These are phyloP conservation scores for Cladobotryum protrusum DNA, from an alignment of 2,329 filamentous ascomycete species.

Conservation along the genomic window DNA sequence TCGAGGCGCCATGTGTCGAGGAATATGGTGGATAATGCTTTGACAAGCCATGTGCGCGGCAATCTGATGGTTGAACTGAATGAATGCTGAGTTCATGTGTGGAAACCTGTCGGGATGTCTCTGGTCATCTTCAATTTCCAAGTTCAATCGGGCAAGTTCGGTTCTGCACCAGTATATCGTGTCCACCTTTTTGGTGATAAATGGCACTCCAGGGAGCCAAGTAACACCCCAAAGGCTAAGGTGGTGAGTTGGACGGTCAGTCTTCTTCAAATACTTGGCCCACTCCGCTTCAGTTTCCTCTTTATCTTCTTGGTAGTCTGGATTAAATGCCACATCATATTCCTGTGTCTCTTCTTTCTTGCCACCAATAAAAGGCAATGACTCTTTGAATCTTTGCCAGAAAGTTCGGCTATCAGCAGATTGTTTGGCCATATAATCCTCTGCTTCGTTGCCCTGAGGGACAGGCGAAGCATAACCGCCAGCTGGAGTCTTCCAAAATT, in stretches of 20 bases:
- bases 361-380: slow-evolving; percentile 44
- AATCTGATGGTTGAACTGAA: slow-evolving; percentile 97
- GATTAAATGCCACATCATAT: slow-evolving; percentile 60
- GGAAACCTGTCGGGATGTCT: slow-evolving; percentile 78
- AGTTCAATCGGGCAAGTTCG: slow-evolving; percentile 78
- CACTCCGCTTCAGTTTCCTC: slow-evolving; percentile 63
- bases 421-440: slow-evolving; percentile 25
- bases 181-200: slow-evolving; percentile 85
- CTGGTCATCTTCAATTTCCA: slow-evolving; percentile 90
- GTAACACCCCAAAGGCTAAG: slow-evolving; percentile 55
- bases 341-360: slow-evolving; percentile 37
- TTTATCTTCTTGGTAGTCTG: slow-evolving; percentile 51
- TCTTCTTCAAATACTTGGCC: slow-evolving; percentile 75
- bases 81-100: slow-evolving; percentile 92
- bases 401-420: slow-evolving; percentile 39
- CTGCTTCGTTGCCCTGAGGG: slow-evolving; percentile 47
- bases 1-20: slow-evolving; percentile 87
- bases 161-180: slow-evolving; percentile 87
- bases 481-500: slow-evolving; percentile 59
- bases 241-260: slow-evolving; percentile 78
- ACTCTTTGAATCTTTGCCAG: slow-evolving; percentile 44
- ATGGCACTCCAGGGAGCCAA: slow-evolving; percentile 74
- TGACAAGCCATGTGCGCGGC: slow-evolving; percentile 98
- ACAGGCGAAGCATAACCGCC: slow-evolving; percentile 57
- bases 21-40: slow-evolving; percentile 80